A percentile compares a stretch with the other conserved stretches of the same genome.
Evolutionary conservation across 192 early-diverging fungal genomes (phyloP).

Genomic region (Umbelopsis vinacea): DNA sequence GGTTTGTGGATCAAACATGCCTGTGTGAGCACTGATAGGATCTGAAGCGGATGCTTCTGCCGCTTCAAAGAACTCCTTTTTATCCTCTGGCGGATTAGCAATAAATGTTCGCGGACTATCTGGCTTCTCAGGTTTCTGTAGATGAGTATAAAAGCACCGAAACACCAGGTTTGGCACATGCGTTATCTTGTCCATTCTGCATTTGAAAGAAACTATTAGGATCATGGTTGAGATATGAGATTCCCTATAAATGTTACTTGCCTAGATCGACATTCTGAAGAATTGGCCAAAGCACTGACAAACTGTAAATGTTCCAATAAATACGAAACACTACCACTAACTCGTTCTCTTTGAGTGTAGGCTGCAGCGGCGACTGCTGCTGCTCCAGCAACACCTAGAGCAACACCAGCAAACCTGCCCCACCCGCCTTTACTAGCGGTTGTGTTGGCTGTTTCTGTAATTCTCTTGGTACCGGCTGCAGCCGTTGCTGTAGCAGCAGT

Average conservation of each 20-base stretch:
- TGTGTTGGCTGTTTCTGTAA: neutral
- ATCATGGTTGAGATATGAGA: neutral
- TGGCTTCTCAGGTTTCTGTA: neutral
- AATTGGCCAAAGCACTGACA: conserved; percentile 53
- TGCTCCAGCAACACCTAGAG: conserved; percentile 46
- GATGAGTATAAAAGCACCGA: conserved; percentile 32
- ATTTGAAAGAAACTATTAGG: neutral
- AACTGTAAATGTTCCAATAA: conserved; percentile 53
- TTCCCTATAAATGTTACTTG: conserved; percentile 19
- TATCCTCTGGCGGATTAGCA: conserved; percentile 30
- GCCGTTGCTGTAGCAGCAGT: neutral
- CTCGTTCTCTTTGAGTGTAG: conserved; percentile 41
- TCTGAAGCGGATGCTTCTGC: conserved; percentile 13
- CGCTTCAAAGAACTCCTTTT: conserved; percentile 26
- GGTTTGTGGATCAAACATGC: conserved; percentile 39
- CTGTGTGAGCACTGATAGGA: conserved; percentile 37
- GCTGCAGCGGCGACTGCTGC: conserved; percentile 47
- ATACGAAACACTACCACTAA: conserved; percentile 38
- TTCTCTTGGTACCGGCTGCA: conserved; percentile 19
- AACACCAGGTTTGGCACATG: conserved; percentile 33
- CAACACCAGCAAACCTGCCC: conserved; percentile 48
- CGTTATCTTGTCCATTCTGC: conserved; percentile 31
- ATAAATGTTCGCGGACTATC: conserved; percentile 33
- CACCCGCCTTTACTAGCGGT: conserved; percentile 35
- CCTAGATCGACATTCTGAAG: conserved; percentile 45